Evolutionary conservation across 106 monocot genomes (phyloP), one percentile per base, ranked within the genome.

Genomic region (Vanilla planifolia): DNA sequence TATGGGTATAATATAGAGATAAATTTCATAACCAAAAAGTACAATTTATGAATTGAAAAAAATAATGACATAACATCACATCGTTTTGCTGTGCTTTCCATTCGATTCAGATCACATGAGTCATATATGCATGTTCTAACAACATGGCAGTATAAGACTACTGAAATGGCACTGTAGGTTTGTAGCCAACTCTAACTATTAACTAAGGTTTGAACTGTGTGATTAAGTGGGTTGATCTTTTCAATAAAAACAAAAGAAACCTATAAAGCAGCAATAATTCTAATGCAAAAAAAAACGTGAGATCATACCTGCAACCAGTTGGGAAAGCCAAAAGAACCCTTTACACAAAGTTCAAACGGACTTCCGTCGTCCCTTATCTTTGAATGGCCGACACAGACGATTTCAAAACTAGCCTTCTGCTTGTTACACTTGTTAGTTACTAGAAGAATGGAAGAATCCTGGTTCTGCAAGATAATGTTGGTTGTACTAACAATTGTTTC

Each of bases 401-500:
- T 70, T 70, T 67, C 47, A 71, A 78, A 88, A 24, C 43, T 15
- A 66, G 73, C 76, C 36, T 59, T 79, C 20, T 53, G 14, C 39
- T 67, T 79, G 11, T 79, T 63, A 42, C 67, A 59, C 28, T 77
- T 76, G 59, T 88, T 88, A 22, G 76, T 83, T 17, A 88, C 76
- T 63, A 72, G 53, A 6, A 83, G 61, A 66, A 79, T 50, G n/a
- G 70, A 73, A 9, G 44, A 48, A 25, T 76, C 73, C 60, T 64
- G 55, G 35, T 83, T 79, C 57, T 88, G 76, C 55, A 88, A 60
- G 14, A 74, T 79, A 37, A 88, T 88, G 44, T 73, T 64, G 47
- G 66, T 79, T 67, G 88, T 76, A 62, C 88, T 83, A 52, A 88
- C 63, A 58, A 77, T 63, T 42, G 79, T 79, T 67, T 88, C 88